Evolutionary conservation across 495 filamentous ascomycete genomes (phyloP), one percentile per base, ranked within the genome.

Genomic region (Penicillium tannophilum): DNA sequence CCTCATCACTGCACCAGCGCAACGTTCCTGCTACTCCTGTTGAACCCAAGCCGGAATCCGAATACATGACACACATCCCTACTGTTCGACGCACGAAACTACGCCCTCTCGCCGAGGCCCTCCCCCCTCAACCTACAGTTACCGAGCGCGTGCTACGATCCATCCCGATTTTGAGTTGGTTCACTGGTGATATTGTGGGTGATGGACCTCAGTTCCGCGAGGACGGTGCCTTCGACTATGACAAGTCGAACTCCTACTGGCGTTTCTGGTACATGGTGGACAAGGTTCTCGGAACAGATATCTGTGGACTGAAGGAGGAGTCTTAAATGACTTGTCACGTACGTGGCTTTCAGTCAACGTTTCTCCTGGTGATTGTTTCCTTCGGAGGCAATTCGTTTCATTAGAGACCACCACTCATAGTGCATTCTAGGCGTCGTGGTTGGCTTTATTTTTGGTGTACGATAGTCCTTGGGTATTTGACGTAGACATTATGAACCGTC

Each of bases 161-260:
- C 26, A 83, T 91, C 35, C 86, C 88, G 1, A 74, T 89, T 48
- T 65, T 89, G 52, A 82, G 77, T 55, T 89, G 87, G 83, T 88
- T 92, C 61, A 87, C 83, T 5, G 84, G 88, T 28, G 89, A 91
- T 58, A 85, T 94, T 56, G 93, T 95, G 55, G 92, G 91, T 4
- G 86, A 86, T 60, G 83, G 86, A 52, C 86, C 93, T 20, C 89
- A 90, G 41, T 80, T 90, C 43, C 85, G 79, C 35, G 91, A 92
- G n/a, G 76, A 85, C 48, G 91, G 91, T n/a, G 82, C 84, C 2
- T 92, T 95, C 59, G 91, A 96, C 63, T 88, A 83, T 72, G 82
- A 79, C 39, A 83, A 79, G 58, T 91, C 91, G 3, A 90, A 86
- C 57, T 68, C 87, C 43, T 95, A 93, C 72, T 96, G 92, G 92